Evolutionary conservation across 352 stramenopile genomes (phyloP).

Genomic region (Lagenidium sp.): DNA sequence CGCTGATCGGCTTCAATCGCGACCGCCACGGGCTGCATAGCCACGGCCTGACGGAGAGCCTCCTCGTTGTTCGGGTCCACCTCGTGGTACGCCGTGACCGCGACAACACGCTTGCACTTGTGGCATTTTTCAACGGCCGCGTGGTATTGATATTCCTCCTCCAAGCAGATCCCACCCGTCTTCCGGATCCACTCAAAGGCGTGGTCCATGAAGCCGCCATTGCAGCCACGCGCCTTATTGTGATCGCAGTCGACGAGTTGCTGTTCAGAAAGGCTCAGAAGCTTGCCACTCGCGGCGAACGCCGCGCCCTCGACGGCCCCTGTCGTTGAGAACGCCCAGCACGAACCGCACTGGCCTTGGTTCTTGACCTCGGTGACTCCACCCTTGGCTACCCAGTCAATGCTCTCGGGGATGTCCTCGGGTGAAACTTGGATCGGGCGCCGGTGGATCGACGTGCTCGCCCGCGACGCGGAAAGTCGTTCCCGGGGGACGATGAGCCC

Average conservation of each 20-base stretch:
- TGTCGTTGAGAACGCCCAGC: conserved; percentile 96
- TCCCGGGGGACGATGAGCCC: conserved; percentile 29
- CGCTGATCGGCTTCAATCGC: conserved; percentile 91
- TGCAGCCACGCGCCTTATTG: conserved; percentile 92
- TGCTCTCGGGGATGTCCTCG: conserved; percentile 44
- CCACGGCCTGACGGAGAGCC: conserved; percentile 79
- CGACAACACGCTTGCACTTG: conserved; percentile 74
- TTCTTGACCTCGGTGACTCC: conserved; percentile 94
- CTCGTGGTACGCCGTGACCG: conserved; percentile 83
- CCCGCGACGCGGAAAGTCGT: conserved; percentile 11
- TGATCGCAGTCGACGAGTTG: conserved; percentile 96
- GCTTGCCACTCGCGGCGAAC: conserved; percentile 87
- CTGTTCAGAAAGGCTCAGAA: conserved; percentile 94
- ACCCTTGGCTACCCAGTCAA: conserved; percentile 93
- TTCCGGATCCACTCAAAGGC: conserved; percentile 94
- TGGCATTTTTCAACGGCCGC: conserved; percentile 46
- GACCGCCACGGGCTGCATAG: conserved; percentile 90
- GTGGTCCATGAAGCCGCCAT: conserved; percentile 96
- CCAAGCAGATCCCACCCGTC: conserved; percentile 87
- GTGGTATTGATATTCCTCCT: conserved; percentile 94
- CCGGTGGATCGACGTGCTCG: conserved; percentile 28
- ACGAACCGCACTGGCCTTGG: conserved; percentile 92
- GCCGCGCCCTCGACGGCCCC: conserved; percentile 94
- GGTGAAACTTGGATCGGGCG: conserved; percentile 14
- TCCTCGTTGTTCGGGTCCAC: conserved; percentile 72